phyloP scores from a whole-genome alignment of 2,329 filamentous ascomycete genomes.

The Fusarium equiseti region DNA sequence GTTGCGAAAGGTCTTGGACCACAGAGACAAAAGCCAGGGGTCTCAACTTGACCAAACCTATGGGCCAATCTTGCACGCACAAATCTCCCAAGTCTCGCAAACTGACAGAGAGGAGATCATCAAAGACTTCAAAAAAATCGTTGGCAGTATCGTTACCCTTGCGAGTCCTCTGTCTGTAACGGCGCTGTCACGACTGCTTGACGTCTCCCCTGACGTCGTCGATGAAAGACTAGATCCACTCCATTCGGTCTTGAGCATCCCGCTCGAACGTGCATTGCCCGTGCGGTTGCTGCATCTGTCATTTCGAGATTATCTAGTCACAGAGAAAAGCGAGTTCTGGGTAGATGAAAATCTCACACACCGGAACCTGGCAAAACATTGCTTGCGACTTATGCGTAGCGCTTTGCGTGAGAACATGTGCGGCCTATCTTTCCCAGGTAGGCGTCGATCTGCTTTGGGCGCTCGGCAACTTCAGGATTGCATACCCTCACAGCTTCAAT shows the following conservation, averaged over 20 bases:
- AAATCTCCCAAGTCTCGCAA: neutral
- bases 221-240: too few species aligned
- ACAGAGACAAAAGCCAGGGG: neutral
- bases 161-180: neutral
- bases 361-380: too few species aligned
- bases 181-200: too few species aligned
- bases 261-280: too few species aligned
- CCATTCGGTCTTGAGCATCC: too few species aligned
- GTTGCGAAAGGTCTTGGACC: neutral
- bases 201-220: too few species aligned
- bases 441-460: neutral
- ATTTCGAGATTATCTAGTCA: too few species aligned
- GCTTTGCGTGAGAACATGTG: neutral
- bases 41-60: neutral
- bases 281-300: too few species aligned
- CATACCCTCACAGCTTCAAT: constrained; percentile 8
- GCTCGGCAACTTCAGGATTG: neutral
- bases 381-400: neutral
- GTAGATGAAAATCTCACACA: too few species aligned
- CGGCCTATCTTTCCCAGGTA: neutral
- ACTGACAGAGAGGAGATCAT: neutral
- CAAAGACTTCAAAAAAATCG: neutral
- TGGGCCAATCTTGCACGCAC: neutral
- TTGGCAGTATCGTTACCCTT: neutral
- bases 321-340: too few species aligned